Evolutionary conservation across 768 basidiomycete species (phyloP).

Genomic region (Termitomyces sp.): DNA sequence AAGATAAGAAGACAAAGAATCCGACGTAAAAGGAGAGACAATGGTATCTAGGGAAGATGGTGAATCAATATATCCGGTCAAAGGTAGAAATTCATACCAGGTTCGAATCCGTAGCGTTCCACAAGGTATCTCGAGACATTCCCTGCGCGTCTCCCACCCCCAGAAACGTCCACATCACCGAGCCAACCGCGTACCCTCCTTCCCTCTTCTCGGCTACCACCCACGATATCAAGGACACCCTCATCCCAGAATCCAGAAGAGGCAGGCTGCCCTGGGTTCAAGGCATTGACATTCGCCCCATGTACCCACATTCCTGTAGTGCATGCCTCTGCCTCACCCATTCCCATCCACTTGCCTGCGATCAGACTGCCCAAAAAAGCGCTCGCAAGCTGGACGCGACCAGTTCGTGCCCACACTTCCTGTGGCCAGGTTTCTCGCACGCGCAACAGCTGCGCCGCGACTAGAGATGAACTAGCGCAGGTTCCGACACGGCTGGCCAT

Average conservation of each 20-base stretch:
- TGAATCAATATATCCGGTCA: neutral
- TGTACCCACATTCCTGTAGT: conserved; percentile 80
- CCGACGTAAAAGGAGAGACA: conserved; percentile 74
- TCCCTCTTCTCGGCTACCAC: conserved; percentile 73
- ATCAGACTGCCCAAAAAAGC: conserved; percentile 72
- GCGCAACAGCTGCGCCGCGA: conserved; percentile 74
- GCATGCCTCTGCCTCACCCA: conserved; percentile 76
- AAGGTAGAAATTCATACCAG: conserved; percentile 42
- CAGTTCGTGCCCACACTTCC: conserved; percentile 78
- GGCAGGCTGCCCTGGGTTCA: conserved; percentile 14
- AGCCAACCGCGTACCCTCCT: conserved; percentile 73
- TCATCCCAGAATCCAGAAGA: conserved; percentile 76
- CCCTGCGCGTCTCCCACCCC: conserved; percentile 62
- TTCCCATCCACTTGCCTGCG: conserved; percentile 67
- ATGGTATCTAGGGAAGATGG: conserved; percentile 52
- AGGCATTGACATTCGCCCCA: conserved; percentile 35
- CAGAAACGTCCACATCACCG: conserved; percentile 75
- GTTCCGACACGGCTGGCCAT: conserved; percentile 79
- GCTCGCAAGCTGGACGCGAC: conserved; percentile 74
- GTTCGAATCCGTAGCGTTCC: conserved; percentile 79
- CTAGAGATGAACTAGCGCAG: conserved; percentile 64
- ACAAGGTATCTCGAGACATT: conserved; percentile 73
- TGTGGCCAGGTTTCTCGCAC: conserved; percentile 77
- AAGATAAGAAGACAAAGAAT: conserved; percentile 74
- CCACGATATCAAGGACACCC: conserved; percentile 72